These are phyloP conservation scores for Mrakia gelida DNA, from an alignment of 768 basidiomycete genomes.

Conservation along the genomic window DNA sequence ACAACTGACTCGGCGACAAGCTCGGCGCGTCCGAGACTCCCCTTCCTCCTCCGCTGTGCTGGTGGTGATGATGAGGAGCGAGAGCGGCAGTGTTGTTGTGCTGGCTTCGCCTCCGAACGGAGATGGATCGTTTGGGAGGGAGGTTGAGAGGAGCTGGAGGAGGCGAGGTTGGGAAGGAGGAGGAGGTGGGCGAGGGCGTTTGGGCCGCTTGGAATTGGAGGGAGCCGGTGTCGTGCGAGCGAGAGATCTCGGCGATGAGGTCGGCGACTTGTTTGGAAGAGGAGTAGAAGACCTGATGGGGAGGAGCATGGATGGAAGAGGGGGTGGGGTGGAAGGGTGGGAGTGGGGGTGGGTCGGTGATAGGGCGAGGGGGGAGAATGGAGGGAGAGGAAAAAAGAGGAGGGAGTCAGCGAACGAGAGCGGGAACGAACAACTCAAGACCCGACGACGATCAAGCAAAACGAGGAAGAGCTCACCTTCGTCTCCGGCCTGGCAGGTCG, in stretches of 20 bases:
- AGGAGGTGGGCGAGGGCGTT: not conserved
- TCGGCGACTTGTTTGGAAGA: constrained; percentile 26
- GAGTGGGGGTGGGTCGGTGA: no score
- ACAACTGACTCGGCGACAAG: not conserved
- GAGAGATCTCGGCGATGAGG: constrained; percentile 26
- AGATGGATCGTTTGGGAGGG: constrained; percentile 23
- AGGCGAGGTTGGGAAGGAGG: not conserved
- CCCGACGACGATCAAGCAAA: not conserved
- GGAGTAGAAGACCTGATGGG: constrained; percentile 25
- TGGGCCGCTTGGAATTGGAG: constrained; percentile 12
- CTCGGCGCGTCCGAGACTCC: not conserved
- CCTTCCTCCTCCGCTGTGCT: not conserved
- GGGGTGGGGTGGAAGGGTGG: no score
- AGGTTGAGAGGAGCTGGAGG: constrained; percentile 10
- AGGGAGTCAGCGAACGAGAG: not conserved
- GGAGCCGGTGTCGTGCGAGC: constrained; percentile 9
- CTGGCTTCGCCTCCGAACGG: constrained; percentile 4
- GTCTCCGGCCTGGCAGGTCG: constrained; percentile 22
- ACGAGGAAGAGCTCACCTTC: constrained; percentile 10
- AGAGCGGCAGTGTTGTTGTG: not conserved
- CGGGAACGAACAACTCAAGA: no score
- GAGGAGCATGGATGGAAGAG: no score
- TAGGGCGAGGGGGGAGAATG: no score
- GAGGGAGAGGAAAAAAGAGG: not conserved
- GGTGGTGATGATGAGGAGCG: not conserved